Evolutionary conservation across 768 basidiomycete genomes (phyloP).

Genomic region (Suillus luteus): DNA sequence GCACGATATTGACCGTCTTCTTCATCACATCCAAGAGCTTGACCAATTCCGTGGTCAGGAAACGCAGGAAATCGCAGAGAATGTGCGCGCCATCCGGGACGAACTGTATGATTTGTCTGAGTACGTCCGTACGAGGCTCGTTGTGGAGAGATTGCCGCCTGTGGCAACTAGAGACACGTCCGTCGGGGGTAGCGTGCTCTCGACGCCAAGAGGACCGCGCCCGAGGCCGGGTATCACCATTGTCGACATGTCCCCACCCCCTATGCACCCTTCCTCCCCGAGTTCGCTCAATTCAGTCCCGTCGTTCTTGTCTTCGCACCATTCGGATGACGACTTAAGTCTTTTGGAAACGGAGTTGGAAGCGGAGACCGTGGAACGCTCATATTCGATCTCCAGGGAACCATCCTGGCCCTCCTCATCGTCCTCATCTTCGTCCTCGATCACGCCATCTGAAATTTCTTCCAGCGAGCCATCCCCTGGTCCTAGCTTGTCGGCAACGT

Average conservation of each 20-base stretch:
- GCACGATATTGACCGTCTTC: slow-evolving; percentile 51
- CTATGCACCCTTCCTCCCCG: slow-evolving; percentile 41
- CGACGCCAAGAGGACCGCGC: slow-evolving; percentile 31
- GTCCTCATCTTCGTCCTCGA: slow-evolving; percentile 33
- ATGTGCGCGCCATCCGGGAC: slow-evolving; percentile 69
- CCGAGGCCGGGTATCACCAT: slow-evolving; percentile 31
- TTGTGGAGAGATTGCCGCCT: slow-evolving; percentile 21
- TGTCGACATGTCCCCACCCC: slow-evolving; percentile 47
- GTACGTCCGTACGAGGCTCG: slow-evolving; percentile 47
- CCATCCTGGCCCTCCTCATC: slow-evolving; percentile 41
- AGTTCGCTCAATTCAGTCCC: slow-evolving; percentile 36
- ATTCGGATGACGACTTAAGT: slow-evolving; percentile 66
- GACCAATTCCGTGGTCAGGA: slow-evolving; percentile 66
- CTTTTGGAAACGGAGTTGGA: slow-evolving; percentile 42
- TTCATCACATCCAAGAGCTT: slow-evolving; percentile 62
- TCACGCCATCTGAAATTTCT: slow-evolving; percentile 36
- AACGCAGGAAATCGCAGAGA: slow-evolving; percentile 60
- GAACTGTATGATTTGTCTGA: slow-evolving; percentile 67
- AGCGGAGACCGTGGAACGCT: slow-evolving; percentile 21
- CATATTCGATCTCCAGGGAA: neutral
- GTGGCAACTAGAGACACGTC: slow-evolving; percentile 41
- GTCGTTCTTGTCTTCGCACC: slow-evolving; percentile 61
- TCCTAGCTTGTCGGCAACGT: slow-evolving; percentile 42
- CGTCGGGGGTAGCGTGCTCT: slow-evolving; percentile 44
- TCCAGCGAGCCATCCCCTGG: slow-evolving; percentile 37